These are phyloP conservation scores for Ganoderma multipileum DNA, from an alignment of 1,284 basidiomycete genomes.

Conservation along the genomic window DNA sequence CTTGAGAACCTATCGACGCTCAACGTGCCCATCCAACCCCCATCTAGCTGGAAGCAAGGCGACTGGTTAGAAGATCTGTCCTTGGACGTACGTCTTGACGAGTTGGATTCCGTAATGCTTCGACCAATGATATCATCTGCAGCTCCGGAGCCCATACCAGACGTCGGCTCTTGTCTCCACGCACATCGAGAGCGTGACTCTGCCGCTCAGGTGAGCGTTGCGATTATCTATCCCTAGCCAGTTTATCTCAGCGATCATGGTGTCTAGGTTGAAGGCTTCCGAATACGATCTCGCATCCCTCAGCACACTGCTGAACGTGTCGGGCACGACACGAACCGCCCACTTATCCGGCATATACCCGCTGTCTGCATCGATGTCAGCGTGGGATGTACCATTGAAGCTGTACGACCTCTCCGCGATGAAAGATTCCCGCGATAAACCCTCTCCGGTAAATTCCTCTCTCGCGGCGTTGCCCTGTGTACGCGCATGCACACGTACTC, in stretches of 20 bases:
- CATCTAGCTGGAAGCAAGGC: constrained; percentile 46
- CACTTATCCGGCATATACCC: constrained; percentile 65
- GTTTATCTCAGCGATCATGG: constrained; percentile 9
- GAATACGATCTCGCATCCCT: constrained; percentile 55
- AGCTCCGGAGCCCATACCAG: constrained; percentile 57
- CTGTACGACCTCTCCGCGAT: constrained; percentile 55
- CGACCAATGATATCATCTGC: not conserved
- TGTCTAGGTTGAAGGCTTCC: constrained; percentile 46
- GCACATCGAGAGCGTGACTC: constrained; percentile 70
- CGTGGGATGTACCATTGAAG: constrained; percentile 39
- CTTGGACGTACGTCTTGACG: constrained; percentile 47
- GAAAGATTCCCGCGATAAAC: constrained; percentile 17
- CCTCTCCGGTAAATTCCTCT: not conserved
- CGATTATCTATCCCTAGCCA: not conserved
- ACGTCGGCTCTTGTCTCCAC: constrained; percentile 70
- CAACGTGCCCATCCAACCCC: constrained; percentile 61
- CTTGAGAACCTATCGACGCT: constrained; percentile 61
- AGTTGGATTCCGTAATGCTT: not conserved
- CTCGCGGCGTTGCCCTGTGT: not conserved
- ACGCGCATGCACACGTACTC: not conserved
- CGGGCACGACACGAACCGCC: constrained; percentile 61
- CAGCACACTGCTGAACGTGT: constrained; percentile 59
- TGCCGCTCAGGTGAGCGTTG: constrained; percentile 62
- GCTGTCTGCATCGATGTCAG: constrained; percentile 30
- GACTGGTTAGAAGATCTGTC: constrained; percentile 52